phyloP scores from a whole-genome alignment of 495 filamentous ascomycete species.

The Xeromyces bisporus region DNA sequence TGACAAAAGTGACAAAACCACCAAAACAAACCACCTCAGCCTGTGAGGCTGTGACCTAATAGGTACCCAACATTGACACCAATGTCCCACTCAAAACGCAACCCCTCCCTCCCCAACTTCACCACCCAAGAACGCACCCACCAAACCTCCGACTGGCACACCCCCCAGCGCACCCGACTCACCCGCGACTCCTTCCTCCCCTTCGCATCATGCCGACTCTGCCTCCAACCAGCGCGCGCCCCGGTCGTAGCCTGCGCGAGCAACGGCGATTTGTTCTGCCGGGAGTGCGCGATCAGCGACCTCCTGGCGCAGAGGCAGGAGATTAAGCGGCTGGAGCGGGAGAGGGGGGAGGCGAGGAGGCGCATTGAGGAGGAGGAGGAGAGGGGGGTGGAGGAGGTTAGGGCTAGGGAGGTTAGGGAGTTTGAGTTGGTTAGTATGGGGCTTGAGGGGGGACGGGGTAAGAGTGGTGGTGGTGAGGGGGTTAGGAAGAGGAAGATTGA shows the following conservation, averaged over 20 bases:
- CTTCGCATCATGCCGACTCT: slow-evolving; percentile 81
- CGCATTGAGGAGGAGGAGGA: slow-evolving; percentile 25
- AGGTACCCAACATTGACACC: no score
- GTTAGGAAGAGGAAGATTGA: slow-evolving; percentile 12
- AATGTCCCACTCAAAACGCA: slow-evolving; percentile 59
- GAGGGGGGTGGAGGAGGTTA: slow-evolving; percentile 18
- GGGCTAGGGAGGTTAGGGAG: slow-evolving; percentile 16
- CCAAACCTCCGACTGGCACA: slow-evolving; percentile 64
- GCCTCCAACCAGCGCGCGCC: slow-evolving; percentile 64
- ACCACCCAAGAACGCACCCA: slow-evolving; percentile 79
- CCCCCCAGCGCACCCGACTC: slow-evolving; percentile 70
- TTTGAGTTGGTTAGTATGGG: slow-evolving; percentile 31
- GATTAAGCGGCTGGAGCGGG: slow-evolving; percentile 65
- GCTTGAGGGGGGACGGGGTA: slow-evolving; percentile 11
- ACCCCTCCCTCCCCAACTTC: slow-evolving; percentile 92
- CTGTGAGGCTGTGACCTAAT: no score
- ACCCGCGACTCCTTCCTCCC: slow-evolving; percentile 84
- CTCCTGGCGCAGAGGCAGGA: slow-evolving; percentile 83
- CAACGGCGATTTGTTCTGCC: slow-evolving; percentile 87
- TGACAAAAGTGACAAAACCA: no score
- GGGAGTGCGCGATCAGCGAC: slow-evolving; percentile 85
- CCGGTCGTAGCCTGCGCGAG: slow-evolving; percentile 65
- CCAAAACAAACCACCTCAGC: no score
- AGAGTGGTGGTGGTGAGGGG: slow-evolving; percentile 1
- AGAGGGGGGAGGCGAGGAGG: slow-evolving; percentile 36